Base-by-base conservation (phyloP, 306 rosid species). In the Comarum palustre region DNA sequence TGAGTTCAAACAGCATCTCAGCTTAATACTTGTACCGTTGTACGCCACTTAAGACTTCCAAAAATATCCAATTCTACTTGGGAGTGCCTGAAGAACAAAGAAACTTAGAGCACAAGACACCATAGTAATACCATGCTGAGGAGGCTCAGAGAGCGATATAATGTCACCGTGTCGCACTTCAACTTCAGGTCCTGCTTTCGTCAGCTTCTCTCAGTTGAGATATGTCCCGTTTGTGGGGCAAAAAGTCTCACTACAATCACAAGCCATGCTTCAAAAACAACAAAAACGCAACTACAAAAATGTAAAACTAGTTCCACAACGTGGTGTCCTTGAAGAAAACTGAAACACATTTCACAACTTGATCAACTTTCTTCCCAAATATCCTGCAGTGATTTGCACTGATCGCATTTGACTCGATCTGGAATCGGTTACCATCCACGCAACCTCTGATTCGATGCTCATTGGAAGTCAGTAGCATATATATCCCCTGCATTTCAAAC, bases 201-300 rank as follows among this genome's bases (percentile, higher is more conserved):
- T 82, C 78, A 86, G 67, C 82, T 72, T 91, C 80, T 87, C 93
- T 96, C 97, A 87, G 74, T 91, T 94, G 70, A 91, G 80, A 84
- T 84, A 94, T 0, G 97, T 94, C 69, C 97, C 99, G 78, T 94
- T 94, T 5, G 89, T 88, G 83, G 96, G 91, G 90, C 80, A 88
- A 46, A 88, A 79, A 73, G 42, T 47, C 67, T 70, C 61, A 71
- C 73, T n/a, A 73, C 72, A 65, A 60, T 83, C 75, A 85, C 43
- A 34, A 7, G 77, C 43, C n/a, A 71, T 31, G 36, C 69, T 50
- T 14, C 13, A 10, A 69, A 55, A 13, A 14, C 19, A 25, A 60
- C 38, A 48, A 24, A 25, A 62, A 68, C 1, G 34, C 2, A 22
- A 50, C 17, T 2, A 38, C 22, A 13, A n/a, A 36, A 57, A 17